Conservation (phyloP, 2,329 filamentous ascomycete genomes). For the Ophiostoma perfectum region DNA sequence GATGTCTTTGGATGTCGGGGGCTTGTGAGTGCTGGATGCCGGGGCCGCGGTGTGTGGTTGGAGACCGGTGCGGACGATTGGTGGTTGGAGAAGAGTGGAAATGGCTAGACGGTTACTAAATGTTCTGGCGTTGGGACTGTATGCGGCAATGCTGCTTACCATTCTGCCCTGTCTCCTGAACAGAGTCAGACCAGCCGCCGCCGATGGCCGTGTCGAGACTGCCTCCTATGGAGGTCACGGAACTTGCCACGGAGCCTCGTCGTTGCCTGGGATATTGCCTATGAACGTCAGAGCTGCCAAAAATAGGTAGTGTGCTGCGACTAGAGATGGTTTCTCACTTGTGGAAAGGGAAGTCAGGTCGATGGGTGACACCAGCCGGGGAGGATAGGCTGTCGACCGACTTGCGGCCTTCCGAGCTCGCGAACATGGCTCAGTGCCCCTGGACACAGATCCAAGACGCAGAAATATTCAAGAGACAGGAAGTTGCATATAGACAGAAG, state of each 20-base stretch:
- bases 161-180: constrained; percentile 75
- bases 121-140: no score
- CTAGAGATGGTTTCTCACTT: constrained; percentile 38
- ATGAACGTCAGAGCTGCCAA: not conserved
- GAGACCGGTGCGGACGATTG: constrained; percentile 82
- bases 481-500: constrained; percentile 21
- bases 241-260: constrained; percentile 80
- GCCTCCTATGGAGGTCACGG: constrained; percentile 81
- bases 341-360: constrained; percentile 55
- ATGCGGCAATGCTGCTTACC: constrained; percentile 43
- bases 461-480: not conserved
- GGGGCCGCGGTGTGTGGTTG: constrained; percentile 71
- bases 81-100: constrained; percentile 84
- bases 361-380: constrained; percentile 39
- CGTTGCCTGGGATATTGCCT: constrained; percentile 42
- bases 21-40: constrained; percentile 65
- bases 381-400: constrained; percentile 61
- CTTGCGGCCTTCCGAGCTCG: constrained; percentile 54
- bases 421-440: constrained; percentile 47
- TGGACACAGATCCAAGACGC: constrained; percentile 17
- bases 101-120: constrained; percentile 55
- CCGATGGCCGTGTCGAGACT: constrained; percentile 63
- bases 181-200: constrained; percentile 44
- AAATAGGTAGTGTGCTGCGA: not conserved
- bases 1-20: constrained; percentile 82